Evolutionary conservation across 768 basidiomycete species (phyloP).

Genomic region (Flagelloscypha sp.): DNA sequence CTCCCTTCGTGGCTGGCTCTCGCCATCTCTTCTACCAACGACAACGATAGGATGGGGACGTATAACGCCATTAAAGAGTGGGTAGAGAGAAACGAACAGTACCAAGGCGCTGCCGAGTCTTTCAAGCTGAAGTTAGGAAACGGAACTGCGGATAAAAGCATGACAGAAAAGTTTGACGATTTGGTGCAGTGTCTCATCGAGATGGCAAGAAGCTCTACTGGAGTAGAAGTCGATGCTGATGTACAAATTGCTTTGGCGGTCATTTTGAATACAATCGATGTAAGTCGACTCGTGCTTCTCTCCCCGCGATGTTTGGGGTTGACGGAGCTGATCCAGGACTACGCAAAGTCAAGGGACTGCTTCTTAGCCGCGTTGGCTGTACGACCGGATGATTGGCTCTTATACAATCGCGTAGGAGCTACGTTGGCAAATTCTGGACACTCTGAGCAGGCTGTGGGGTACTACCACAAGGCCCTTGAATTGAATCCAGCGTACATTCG

Average conservation of each 20-base stretch:
- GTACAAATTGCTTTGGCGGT: constrained; percentile 93
- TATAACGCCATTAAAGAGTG: constrained; percentile 80
- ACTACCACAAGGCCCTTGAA: constrained; percentile 80
- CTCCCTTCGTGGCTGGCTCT: constrained; percentile 85
- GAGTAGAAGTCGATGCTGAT: constrained; percentile 77
- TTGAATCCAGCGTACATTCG: constrained; percentile 87
- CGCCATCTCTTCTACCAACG: constrained; percentile 87
- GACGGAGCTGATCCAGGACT: constrained; percentile 50
- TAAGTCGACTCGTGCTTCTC: constrained; percentile 21
- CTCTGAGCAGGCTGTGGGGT: constrained; percentile 74
- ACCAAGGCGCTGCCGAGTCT: constrained; percentile 35
- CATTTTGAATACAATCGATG: constrained; percentile 87
- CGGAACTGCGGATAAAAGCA: constrained; percentile 19
- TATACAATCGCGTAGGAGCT: constrained; percentile 92
- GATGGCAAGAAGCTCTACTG: constrained; percentile 59
- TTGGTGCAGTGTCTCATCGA: constrained; percentile 74
- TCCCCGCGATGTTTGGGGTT: neutral
- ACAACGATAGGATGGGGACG: constrained; percentile 65
- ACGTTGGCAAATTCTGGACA: constrained; percentile 86
- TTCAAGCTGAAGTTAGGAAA: constrained; percentile 26
- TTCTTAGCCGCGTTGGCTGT: constrained; percentile 83
- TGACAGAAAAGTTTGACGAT: constrained; percentile 34
- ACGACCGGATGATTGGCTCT: constrained; percentile 83
- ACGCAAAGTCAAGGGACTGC: constrained; percentile 87
- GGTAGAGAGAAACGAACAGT: constrained; percentile 58